These are phyloP conservation scores for Fusarium ambrosium DNA, from an alignment of 2,329 filamentous ascomycete species.

Conservation along the genomic window DNA sequence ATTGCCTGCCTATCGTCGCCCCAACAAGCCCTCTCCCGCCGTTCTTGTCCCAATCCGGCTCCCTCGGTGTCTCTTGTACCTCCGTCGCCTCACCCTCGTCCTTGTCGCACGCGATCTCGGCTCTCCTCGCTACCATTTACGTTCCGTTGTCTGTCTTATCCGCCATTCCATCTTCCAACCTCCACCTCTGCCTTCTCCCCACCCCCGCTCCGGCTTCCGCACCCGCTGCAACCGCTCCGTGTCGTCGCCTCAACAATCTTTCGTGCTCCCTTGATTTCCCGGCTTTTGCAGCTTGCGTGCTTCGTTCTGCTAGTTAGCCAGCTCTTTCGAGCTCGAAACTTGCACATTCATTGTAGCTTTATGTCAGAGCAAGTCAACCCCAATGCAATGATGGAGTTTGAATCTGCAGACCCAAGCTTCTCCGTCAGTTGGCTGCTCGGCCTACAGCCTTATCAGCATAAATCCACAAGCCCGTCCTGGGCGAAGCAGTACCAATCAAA, in stretches of 20 bases:
- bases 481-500: conserved; percentile 43
- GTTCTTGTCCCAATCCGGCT: conserved; percentile 4
- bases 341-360: conserved; percentile 34
- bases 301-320: conserved; percentile 25
- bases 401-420: conserved; percentile 46
- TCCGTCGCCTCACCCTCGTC: neutral
- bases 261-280: conserved; percentile 9
- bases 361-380: conserved; percentile 38
- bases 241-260: conserved; percentile 17
- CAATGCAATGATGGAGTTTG: conserved; percentile 46
- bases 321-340: conserved; percentile 21
- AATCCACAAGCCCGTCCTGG: conserved; percentile 44
- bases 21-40: conserved; percentile 1
- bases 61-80: conserved; percentile 9
- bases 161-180: conserved; percentile 10
- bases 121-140: neutral
- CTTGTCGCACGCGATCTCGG: conserved; percentile 27
- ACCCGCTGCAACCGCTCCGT: conserved; percentile 15
- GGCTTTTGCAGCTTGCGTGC: conserved; percentile 14
- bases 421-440: conserved; percentile 49
- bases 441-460: conserved; percentile 41
- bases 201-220: conserved; percentile 38
- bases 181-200: conserved; percentile 19
- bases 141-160: conserved; percentile 8
- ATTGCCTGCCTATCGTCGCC: neutral